phyloP scores from a whole-genome alignment of 192 early-diverging fungal species.

The Coemansia sp. region DNA sequence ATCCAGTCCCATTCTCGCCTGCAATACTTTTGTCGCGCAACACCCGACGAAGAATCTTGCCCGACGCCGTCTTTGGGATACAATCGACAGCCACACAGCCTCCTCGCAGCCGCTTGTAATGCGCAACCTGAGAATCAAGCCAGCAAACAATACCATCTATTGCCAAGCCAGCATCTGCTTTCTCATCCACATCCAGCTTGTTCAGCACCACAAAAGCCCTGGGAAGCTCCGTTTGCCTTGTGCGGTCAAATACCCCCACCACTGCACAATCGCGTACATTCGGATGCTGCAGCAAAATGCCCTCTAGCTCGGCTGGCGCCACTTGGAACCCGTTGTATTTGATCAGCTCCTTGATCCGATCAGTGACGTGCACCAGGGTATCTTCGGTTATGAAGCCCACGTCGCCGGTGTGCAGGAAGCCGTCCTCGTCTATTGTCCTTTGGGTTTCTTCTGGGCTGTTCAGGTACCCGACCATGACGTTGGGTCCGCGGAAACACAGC shows the following conservation, averaged over 20 bases:
- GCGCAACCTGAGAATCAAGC: conserved; percentile 58
- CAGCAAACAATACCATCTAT: conserved; percentile 30
- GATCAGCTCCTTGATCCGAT: conserved; percentile 86
- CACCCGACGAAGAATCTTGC: conserved; percentile 73
- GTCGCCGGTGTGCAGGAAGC: conserved; percentile 85
- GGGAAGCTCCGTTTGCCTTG: conserved; percentile 56
- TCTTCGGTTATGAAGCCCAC: conserved; percentile 66
- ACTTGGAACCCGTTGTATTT: conserved; percentile 87
- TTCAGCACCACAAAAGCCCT: conserved; percentile 25
- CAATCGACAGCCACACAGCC: conserved; percentile 64
- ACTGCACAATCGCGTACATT: conserved; percentile 67
- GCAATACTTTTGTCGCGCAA: conserved; percentile 13
- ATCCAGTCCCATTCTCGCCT: too few species aligned
- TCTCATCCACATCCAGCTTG: background rate
- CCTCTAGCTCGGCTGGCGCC: conserved; percentile 84
- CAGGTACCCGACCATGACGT: conserved; percentile 83
- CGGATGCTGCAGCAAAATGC: conserved; percentile 66
- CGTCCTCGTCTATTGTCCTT: conserved; percentile 67
- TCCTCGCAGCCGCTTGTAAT: conserved; percentile 70
- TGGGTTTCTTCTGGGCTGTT: conserved; percentile 74
- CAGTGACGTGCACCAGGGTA: conserved; percentile 61
- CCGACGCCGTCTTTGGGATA: conserved; percentile 69
- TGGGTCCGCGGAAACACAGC: conserved; percentile 83
- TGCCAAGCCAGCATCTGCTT: background rate
- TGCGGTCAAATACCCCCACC: conserved; percentile 60